Conservation (phyloP, 2,329 filamentous ascomycete genomes). For the Apiospora marii region DNA sequence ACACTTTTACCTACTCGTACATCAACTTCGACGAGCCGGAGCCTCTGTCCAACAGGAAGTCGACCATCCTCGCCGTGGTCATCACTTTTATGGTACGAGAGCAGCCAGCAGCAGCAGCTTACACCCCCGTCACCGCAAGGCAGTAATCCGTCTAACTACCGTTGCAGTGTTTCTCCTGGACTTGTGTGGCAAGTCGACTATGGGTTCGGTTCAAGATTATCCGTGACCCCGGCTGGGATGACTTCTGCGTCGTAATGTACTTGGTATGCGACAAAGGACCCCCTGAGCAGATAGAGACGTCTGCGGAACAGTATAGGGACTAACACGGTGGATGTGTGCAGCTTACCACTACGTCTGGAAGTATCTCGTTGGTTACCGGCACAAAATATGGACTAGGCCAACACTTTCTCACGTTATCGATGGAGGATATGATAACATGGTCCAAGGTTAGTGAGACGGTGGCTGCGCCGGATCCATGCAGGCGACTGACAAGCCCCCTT, state of each 20-base stretch:
- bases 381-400: conserved; percentile 36
- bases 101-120: conserved; percentile 1
- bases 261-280: conserved; percentile 30
- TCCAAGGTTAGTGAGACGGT: conserved; percentile 27
- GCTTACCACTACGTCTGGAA: conserved; percentile 35
- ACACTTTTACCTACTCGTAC: conserved; percentile 31
- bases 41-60: conserved; percentile 39
- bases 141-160: neutral
- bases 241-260: conserved; percentile 37
- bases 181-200: conserved; percentile 40
- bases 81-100: conserved; percentile 40
- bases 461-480: neutral
- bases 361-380: conserved; percentile 33
- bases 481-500: neutral
- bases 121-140: neutral
- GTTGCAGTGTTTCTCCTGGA: conserved; percentile 40
- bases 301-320: neutral
- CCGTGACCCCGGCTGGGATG: conserved; percentile 38
- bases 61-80: conserved; percentile 40
- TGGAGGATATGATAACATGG: conserved; percentile 30
- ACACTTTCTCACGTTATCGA: conserved; percentile 35
- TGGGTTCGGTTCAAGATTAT: conserved; percentile 38
- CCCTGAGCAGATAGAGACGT: neutral
- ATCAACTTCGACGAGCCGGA: conserved; percentile 40
- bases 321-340: conserved; percentile 28